Base-by-base conservation (phyloP, 768 basidiomycete genomes). In the Hypsizygus marmoreus region DNA sequence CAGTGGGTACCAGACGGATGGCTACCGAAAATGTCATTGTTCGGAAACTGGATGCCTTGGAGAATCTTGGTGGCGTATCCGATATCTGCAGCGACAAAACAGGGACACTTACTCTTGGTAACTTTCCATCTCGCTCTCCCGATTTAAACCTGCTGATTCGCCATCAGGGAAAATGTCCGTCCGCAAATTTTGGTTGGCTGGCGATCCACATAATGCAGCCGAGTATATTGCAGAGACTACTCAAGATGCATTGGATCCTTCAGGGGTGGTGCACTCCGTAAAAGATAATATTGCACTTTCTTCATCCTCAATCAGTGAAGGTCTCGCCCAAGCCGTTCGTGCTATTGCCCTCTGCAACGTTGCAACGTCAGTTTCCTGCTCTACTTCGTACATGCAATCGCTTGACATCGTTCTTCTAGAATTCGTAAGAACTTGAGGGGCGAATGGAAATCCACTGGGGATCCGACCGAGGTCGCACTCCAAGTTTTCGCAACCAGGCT, bases 71-170 rank as follows among this genome's bases (percentile, higher is more conserved):
- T 9, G 79, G 74, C 7, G 80, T 85, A 6, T 69, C 67, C 4
- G 67, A 72, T 54, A 67, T 74, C 29, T 84, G 82, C 58, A 81
- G 79, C 17, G 83, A 86, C 61, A 84, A 84, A 61, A 86, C 83
- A 1, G 83, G 83, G 19, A 86, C 83, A 12, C 59, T 80, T 23
- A 80, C 79, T 2, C 61, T 71, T 1, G 66, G 66, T 63, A 20
- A 37, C 54, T 50, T 33, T 3, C 12, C 2, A 6, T 31, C 11
- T 5, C 6, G 10, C 2, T 11, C 6, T 6, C 22, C 23, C 1
- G 9, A 25, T 1, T 14, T 34, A 1, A 13, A 9, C 36, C 0
- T 19, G 6, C 35, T 38, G 26, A 36, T 45, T 20, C n/a, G 13
- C 44, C 36, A 1, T 38, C 14, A 70, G 72, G 72, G 1, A 60